Evolutionary conservation across 2,329 filamentous ascomycete species (phyloP).

Genomic region (Exophiala aquamarina): DNA sequence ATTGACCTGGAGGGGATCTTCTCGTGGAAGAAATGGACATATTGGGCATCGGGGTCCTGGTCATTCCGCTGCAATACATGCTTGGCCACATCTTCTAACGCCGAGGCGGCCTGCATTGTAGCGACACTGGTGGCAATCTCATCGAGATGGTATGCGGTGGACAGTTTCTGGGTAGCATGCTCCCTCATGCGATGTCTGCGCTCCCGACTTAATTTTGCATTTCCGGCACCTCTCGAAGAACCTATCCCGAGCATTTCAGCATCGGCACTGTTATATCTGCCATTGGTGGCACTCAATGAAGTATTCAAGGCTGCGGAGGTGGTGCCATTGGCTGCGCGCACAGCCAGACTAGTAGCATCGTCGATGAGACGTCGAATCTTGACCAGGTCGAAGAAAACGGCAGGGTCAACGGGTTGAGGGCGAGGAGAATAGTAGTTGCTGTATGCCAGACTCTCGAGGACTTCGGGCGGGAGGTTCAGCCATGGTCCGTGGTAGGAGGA

Average conservation of each 20-base stretch:
- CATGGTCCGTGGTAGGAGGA: slow-evolving; percentile 81
- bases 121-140: slow-evolving; percentile 82
- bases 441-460: slow-evolving; percentile 75
- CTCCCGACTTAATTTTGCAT: slow-evolving; percentile 70
- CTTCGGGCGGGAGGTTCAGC: slow-evolving; percentile 75
- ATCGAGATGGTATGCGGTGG: slow-evolving; percentile 74
- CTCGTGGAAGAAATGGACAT: slow-evolving; percentile 91
- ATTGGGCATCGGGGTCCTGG: slow-evolving; percentile 72
- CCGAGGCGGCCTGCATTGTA: slow-evolving; percentile 77
- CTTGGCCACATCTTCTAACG: slow-evolving; percentile 72
- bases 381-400: slow-evolving; percentile 78
- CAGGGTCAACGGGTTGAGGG: slow-evolving; percentile 75
- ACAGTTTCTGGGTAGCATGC: slow-evolving; percentile 75
- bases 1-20: slow-evolving; percentile 78
- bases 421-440: slow-evolving; percentile 76
- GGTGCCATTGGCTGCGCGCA: slow-evolving; percentile 73
- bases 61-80: slow-evolving; percentile 70
- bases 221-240: slow-evolving; percentile 54
- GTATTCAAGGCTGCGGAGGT: slow-evolving; percentile 64
- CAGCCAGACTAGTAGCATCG: slow-evolving; percentile 74
- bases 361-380: slow-evolving; percentile 80
- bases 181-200: slow-evolving; percentile 77
- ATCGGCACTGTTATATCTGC: slow-evolving; percentile 47
- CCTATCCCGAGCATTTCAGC: slow-evolving; percentile 59
- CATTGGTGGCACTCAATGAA: slow-evolving; percentile 52